A percentile compares a stretch with the other conserved stretches of the same genome.
Evolutionary conservation across 768 basidiomycete species (phyloP).

Genomic region (Mycena amicta): DNA sequence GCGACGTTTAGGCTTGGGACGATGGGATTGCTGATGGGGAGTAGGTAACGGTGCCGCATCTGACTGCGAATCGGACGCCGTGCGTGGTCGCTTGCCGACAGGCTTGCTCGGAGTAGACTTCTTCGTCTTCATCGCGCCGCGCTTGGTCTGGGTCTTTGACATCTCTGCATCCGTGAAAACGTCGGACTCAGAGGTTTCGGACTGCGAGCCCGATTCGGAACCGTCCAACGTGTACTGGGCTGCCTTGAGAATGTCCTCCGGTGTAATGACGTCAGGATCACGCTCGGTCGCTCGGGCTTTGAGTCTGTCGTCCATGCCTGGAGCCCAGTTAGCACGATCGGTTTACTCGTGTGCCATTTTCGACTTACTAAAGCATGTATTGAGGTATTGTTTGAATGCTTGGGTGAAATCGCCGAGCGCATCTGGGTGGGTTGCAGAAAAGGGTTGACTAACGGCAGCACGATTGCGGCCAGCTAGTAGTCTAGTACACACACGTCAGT

Average conservation of each 20-base stretch:
- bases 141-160: background rate
- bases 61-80: background rate
- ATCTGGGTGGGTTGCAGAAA: background rate
- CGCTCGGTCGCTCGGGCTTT: background rate
- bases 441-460: background rate
- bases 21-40: background rate
- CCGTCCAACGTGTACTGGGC: background rate
- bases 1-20: background rate
- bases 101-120: too few species aligned
- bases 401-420: background rate
- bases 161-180: background rate
- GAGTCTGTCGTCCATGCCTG: background rate
- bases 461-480: background rate
- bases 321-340: background rate
- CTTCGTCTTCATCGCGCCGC: background rate
- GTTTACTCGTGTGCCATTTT: background rate
- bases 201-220: background rate
- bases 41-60: background rate
- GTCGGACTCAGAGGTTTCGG: background rate
- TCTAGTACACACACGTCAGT: background rate
- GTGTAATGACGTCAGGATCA: background rate
- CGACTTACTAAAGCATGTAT: background rate
- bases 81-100: background rate
- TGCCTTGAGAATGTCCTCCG: background rate
- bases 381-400: background rate